A percentile compares a stretch with the other conserved stretches of the same genome.
Conservation (phyloP, 2,329 filamentous ascomycete genomes). For the Penicillium sclerotiorum region DNA sequence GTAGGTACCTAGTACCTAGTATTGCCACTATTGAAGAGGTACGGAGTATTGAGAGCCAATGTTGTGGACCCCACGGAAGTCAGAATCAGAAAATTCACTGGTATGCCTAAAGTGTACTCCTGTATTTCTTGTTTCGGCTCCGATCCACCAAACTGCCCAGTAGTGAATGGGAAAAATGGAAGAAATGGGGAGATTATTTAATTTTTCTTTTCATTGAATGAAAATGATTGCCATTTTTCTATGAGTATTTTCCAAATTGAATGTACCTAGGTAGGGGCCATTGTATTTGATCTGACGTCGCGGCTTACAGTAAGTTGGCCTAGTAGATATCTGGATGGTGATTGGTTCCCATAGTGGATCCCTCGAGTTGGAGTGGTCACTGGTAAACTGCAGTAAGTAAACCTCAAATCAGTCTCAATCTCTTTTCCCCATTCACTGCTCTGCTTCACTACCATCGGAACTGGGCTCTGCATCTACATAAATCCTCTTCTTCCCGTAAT, state of each 20-base stretch:
- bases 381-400: slow-evolving; percentile 26
- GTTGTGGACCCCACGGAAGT: no score
- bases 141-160: no score
- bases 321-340: slow-evolving; percentile 3
- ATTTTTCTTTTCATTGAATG: not conserved
- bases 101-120: no score
- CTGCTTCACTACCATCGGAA: slow-evolving; percentile 2
- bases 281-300: slow-evolving; percentile 1
- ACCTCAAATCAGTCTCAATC: slow-evolving; percentile 21
- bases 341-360: slow-evolving; percentile 22
- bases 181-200: no score
- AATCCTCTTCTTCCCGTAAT: not conserved
- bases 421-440: slow-evolving; percentile 16
- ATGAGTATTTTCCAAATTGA: not conserved
- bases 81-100: no score
- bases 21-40: no score
- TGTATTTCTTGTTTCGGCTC: no score
- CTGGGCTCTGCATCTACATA: slow-evolving; percentile 9
- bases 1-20: no score
- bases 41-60: no score
- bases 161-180: no score
- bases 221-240: not conserved
- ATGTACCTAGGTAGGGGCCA: not conserved
- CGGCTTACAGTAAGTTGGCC: slow-evolving; percentile 7
- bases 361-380: slow-evolving; percentile 15